These are phyloP conservation scores for Mollisiaceae sp. DNA, from an alignment of 2,329 filamentous ascomycete species.

Conservation along the genomic window DNA sequence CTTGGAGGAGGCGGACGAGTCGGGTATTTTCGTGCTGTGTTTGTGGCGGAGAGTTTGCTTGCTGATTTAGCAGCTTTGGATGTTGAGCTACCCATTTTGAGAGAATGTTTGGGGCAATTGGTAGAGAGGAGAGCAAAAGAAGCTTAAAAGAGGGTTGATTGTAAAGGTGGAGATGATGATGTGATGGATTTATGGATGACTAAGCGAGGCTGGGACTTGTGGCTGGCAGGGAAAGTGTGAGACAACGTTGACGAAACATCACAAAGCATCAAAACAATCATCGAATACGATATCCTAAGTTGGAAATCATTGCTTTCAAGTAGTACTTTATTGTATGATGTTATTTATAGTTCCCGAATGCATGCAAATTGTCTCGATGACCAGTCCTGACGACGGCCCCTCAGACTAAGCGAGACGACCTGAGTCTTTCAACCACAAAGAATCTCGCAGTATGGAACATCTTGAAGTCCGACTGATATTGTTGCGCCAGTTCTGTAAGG, in stretches of 20 bases:
- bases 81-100: conserved; percentile 36
- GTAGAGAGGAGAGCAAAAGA: neutral
- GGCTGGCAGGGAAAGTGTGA: neutral
- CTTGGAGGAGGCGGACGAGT: conserved; percentile 33
- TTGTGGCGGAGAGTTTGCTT: conserved; percentile 28
- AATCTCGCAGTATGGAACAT: too few species aligned
- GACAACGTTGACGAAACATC: neutral
- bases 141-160: neutral
- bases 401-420: too few species aligned
- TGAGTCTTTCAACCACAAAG: too few species aligned
- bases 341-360: too few species aligned
- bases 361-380: too few species aligned
- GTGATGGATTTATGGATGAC: neutral
- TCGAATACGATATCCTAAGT: too few species aligned
- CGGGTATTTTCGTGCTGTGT: conserved; percentile 40
- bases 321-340: too few species aligned
- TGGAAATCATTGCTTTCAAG: too few species aligned
- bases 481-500: too few species aligned
- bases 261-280: neutral
- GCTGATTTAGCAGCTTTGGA: conserved; percentile 36
- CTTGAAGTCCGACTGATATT: too few species aligned
- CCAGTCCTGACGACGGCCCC: too few species aligned
- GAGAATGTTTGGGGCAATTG: neutral
- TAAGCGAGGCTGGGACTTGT: neutral
- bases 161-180: neutral